Base-by-base conservation (phyloP, 2,329 filamentous ascomycete species). In the Sclerotinia borealis region DNA sequence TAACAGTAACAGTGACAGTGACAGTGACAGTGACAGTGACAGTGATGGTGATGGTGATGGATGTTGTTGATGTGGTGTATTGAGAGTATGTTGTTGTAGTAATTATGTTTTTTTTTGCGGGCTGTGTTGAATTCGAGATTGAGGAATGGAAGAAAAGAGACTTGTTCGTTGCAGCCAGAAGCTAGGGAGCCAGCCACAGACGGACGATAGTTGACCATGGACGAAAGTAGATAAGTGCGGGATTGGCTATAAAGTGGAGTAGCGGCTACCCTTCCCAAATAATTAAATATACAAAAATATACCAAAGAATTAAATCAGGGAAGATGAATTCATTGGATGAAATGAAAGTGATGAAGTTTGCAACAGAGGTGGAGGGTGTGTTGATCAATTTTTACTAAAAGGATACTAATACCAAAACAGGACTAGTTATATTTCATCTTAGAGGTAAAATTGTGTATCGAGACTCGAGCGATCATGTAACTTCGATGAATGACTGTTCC, bases 91-190 rank as follows among this genome's bases (percentile, higher is more conserved):
- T 55, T 45, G 39, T 58, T 51, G 43, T 60, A 39, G 34, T 60
- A 39, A 25, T 60, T 29, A 61, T 51, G 59, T 37, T 41, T 39
- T 51, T 49, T 60, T 27, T 59, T 36, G 36, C 48, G 58, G 58
- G 47, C 37, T 64, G 63, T 63, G 59, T 63, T 61, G 52, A 51
- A 56, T 47, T 62, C 43, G 50, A 56, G 51, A 47, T 45, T 56
- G 39, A 62, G 49, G 60, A 58, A 56, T 56, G 60, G 51, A 48
- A 47, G 51, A 62, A 65, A 41, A 55, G 51, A 59, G 60, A 55
- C 47, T 60, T 61, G 59, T 61, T 61, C 59, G 59, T 61, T 52
- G 51, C 51, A 55, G 51, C 51, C 27, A 43, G 51, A 55, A 55
- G 51, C 51, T 55, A 55, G 41, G 51, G 39, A 8, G 19, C n/a